phyloP scores from a whole-genome alignment of 2,329 filamentous ascomycete genomes.

The Xylaria multiplex region DNA sequence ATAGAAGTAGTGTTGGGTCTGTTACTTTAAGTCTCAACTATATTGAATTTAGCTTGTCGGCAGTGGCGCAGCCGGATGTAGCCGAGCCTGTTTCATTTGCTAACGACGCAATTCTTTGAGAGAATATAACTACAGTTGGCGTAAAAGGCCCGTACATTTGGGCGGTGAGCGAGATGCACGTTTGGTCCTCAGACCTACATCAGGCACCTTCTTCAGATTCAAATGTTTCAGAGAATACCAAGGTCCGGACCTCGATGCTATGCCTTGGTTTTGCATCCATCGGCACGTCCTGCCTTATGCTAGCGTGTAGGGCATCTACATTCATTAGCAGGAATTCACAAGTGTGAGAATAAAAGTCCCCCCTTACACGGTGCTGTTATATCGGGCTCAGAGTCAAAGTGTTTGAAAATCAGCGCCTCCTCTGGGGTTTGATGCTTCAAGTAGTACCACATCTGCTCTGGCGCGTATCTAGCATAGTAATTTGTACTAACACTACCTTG shows the following conservation, averaged over 20 bases:
- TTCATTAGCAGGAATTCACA: background rate
- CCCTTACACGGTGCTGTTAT: constrained; percentile 27
- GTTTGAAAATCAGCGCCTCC: constrained; percentile 31
- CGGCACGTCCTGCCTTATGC: constrained; percentile 19
- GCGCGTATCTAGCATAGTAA: constrained; percentile 25
- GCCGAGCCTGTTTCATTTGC: background rate
- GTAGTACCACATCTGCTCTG: constrained; percentile 28
- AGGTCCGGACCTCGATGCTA: constrained; percentile 28
- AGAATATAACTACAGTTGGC: too few relatives aligned
- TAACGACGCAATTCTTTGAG: background rate
- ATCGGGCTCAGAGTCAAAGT: constrained; percentile 28
- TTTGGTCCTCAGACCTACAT: background rate
- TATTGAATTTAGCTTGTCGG: background rate
- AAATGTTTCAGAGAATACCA: constrained; percentile 31
- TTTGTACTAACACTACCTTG: constrained; percentile 23
- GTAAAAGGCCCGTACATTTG: background rate
- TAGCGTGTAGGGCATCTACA: constrained; percentile 25
- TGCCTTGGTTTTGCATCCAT: constrained; percentile 20
- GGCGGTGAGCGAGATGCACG: background rate
- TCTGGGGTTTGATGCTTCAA: constrained; percentile 25
- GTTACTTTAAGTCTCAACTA: background rate
- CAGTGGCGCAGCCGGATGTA: background rate
- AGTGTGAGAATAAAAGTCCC: background rate
- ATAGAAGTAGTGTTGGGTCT: background rate
- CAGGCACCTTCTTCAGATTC: background rate